phyloP scores from a whole-genome alignment of 1,284 basidiomycete species.

The Sporisorium iseilematis-ciliati region DNA sequence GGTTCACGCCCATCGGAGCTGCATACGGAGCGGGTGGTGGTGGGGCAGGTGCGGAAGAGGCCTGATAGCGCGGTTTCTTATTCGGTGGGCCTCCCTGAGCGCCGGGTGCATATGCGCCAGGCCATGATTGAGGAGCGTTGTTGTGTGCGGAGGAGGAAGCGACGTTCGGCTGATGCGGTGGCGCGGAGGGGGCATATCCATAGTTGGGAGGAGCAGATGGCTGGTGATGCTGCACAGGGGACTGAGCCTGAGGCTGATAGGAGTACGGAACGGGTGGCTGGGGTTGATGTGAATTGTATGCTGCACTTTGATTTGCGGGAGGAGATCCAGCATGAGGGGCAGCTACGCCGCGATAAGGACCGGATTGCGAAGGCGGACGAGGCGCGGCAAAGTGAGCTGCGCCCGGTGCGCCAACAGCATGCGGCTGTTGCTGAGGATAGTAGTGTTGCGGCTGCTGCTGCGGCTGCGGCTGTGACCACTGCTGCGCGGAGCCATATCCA shows the following conservation, averaged over 20 bases:
- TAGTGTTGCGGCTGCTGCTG: slow-evolving; percentile 35
- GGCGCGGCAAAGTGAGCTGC: slow-evolving; percentile 19
- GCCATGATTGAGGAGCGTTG: slow-evolving; percentile 22
- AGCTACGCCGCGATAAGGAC: slow-evolving; percentile 16
- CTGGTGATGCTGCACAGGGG: slow-evolving; percentile 38
- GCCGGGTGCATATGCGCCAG: slow-evolving; percentile 28
- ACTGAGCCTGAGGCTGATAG: slow-evolving; percentile 31
- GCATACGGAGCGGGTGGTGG: slow-evolving; percentile 4
- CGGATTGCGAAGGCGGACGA: slow-evolving; percentile 23
- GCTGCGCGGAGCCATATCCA: slow-evolving; percentile 55
- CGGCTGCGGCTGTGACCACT: slow-evolving; percentile 37
- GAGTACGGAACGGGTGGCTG: slow-evolving; percentile 22
- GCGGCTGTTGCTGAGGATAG: slow-evolving; percentile 50
- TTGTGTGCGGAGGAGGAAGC: slow-evolving; percentile 1
- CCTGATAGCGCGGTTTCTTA: slow-evolving; percentile 40
- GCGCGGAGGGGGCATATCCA: slow-evolving; percentile 17
- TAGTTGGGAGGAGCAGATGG: slow-evolving; percentile 21
- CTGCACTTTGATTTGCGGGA: slow-evolving; percentile 17
- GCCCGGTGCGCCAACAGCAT: slow-evolving; percentile 13
- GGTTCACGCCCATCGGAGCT: slow-evolving; percentile 3
- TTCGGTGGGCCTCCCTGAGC: slow-evolving; percentile 36
- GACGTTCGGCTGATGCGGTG: slow-evolving; percentile 18
- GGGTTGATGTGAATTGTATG: slow-evolving; percentile 33
- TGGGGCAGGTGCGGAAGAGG: slow-evolving; percentile 13
- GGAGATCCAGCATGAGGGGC: slow-evolving; percentile 4